Base-by-base conservation (phyloP, 176 grass and related monocot genomes). In the Stipa capillata region DNA sequence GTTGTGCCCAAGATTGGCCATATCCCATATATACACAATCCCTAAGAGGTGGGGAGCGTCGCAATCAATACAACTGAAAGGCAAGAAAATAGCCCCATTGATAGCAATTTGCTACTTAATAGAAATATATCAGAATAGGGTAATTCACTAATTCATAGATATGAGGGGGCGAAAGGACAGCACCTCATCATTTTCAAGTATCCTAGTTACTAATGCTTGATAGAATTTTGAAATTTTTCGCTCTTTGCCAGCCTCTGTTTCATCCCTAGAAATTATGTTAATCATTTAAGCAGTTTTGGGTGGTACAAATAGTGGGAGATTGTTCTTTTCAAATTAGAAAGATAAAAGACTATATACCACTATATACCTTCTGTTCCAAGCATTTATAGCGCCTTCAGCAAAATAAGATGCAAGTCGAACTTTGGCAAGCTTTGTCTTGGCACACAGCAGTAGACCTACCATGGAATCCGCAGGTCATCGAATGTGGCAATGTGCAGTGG, bases 391-490 rank as follows among this genome's bases (percentile, higher is more conserved):
- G 39, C 89, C 89, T 76, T 93, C 87, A 24, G 91, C 87, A 83
- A 97, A 97, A 89, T 94, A 97, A 85, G 89, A 84, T 69, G 95
- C 82, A 65, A 97, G 95, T 47, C 0, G 60, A 78, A 86, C 76
- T 90, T 97, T 97, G 49, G 94, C 91, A 43, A 87, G 36, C 65
- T 97, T 97, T 74, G 94, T 97, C 89, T 92, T 97, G 24, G 94
- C 91, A 80, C 91, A 97, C 65, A 97, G 87, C 48, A 97, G 85
- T 68, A 97, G 82, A 72, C 94, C 94, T 97, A 72, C 56, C 53
- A 83, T 74, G 41, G 8, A 79, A 82, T 14, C 15, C 4, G 21
- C 25, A 82, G 33, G 35, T 48, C 17, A 73, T 41, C 62, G 67
- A 45, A 60, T 71, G 24, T 28, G 66, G 24, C 24, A 69, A 47